Base-by-base conservation (phyloP, 805 yeast species). In the Suhomyces sp. region DNA sequence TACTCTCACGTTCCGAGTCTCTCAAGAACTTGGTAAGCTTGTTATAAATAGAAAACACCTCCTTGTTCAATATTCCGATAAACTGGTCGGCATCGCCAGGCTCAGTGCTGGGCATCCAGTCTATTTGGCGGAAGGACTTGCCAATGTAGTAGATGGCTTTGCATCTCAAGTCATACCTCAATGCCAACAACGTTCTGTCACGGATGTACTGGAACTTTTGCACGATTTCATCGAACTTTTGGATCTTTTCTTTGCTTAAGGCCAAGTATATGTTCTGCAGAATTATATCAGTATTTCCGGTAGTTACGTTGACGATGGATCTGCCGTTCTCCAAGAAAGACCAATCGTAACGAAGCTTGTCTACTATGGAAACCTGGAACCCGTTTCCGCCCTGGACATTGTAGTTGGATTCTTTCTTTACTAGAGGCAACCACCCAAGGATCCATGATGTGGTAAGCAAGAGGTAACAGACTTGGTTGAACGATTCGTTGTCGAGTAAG, bases 21-120 rank as follows among this genome's bases (percentile, higher is more conserved):
- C 78, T 63, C 48, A 80, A 59, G 15, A 62, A 55, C 29, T 62
- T 66, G 17, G 64, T 64, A 38, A 82, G 63, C 48, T 70, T 68
- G 44, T 77, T 79, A 54, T 82, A 82, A 19, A 76, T 68, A 22
- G 71, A 66, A 38, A 78, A 74, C 4, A 84, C 66, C 42, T 78
- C 80, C 48, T 76, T 73, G 61, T 80, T 85, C 58, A 83, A 70
- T 49, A 72, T 67, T 19, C 80, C 79, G 26, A 86, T 77, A 60
- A 67, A 77, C 12, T 77, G 72, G 58, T 85, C 90, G 6, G 85
- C 77, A 57, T 85, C 88, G 10, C 84, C 86, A 1, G 83, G 77
- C 57, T 82, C 83, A 36, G 76, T 71, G 8, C 66, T 66, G 19
- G 80, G 79, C 59, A 75, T 71, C 82, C 85, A 85, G 36, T 73